These are phyloP conservation scores for Neurospora cerealis DNA, from an alignment of 495 filamentous ascomycete genomes.

Conservation along the genomic window DNA sequence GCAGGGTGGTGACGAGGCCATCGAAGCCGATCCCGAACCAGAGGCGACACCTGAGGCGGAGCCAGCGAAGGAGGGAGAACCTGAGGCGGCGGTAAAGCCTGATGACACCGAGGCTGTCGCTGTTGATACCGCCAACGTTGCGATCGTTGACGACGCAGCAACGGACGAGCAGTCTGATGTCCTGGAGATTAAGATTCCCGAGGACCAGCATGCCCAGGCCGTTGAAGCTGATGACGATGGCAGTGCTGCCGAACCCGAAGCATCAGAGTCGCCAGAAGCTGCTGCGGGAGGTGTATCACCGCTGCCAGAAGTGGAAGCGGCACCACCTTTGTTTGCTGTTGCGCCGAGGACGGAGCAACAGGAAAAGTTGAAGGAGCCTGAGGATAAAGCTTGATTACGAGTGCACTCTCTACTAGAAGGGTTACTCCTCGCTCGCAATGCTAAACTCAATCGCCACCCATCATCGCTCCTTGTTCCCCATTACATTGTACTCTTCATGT, in stretches of 20 bases:
- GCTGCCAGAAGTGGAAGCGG: not conserved
- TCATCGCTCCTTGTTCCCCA: not conserved
- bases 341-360: not conserved
- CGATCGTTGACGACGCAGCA: not conserved
- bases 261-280: not conserved
- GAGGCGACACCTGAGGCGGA: not conserved
- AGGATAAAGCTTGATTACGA: not conserved
- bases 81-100: not conserved
- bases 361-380: not conserved
- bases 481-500: not conserved
- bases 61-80: not conserved
- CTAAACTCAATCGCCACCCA: not conserved
- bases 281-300: not conserved
- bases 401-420: not conserved
- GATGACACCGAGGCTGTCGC: not conserved
- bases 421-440: not conserved
- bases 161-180: slow-evolving; percentile 1
- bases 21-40: not conserved
- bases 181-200: slow-evolving; percentile 5
- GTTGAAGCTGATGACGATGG: not conserved
- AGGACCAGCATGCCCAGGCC: not conserved
- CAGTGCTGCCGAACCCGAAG: not conserved
- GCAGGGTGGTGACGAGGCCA: slow-evolving; percentile 21
- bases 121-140: not conserved
- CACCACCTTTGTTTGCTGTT: not conserved